phyloP scores from a whole-genome alignment of 495 filamentous ascomycete species.

The Poronia punctata region DNA sequence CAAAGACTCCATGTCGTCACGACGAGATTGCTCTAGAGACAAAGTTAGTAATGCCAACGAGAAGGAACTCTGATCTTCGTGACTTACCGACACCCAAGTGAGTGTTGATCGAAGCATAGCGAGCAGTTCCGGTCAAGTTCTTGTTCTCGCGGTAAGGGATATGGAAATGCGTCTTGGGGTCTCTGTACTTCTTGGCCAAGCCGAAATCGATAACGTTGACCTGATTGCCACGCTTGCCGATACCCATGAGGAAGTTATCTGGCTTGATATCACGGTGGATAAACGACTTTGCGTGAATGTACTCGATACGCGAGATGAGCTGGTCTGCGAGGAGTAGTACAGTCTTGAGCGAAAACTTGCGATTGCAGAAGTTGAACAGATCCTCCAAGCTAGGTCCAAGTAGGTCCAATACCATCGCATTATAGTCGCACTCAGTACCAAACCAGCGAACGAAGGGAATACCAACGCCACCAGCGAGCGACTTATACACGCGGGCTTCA shows the following conservation, averaged over 20 bases:
- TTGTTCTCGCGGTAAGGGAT: conserved; percentile 99
- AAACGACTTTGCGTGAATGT: conserved; percentile 99
- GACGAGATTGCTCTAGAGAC: conserved; percentile 85
- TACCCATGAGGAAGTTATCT: conserved; percentile 99
- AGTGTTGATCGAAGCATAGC: conserved; percentile 99
- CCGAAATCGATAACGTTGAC: conserved; percentile 99
- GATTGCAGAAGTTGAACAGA: conserved; percentile 99
- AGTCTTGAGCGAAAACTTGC: conserved; percentile 99
- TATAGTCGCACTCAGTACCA: conserved; percentile 99
- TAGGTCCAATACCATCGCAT: conserved; percentile 98
- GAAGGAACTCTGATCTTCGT: not conserved
- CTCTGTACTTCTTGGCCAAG: conserved; percentile 99
- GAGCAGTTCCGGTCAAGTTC: conserved; percentile 98
- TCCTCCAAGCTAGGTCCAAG: conserved; percentile 97
- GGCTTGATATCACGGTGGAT: conserved; percentile 99
- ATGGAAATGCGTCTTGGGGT: conserved; percentile 99
- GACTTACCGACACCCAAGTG: conserved; percentile 81
- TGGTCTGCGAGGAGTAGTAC: conserved; percentile 96
- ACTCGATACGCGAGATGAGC: conserved; percentile 98
- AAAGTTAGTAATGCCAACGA: conserved; percentile 22
- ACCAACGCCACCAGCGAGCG: conserved; percentile 93
- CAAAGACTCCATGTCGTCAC: conserved; percentile 99
- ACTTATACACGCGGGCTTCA: conserved; percentile 99
- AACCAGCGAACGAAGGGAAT: conserved; percentile 99
- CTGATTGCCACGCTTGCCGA: conserved; percentile 99